Evolutionary conservation across 75 land plant species (phyloP).

Genomic region (Selaginella tamariscina): DNA sequence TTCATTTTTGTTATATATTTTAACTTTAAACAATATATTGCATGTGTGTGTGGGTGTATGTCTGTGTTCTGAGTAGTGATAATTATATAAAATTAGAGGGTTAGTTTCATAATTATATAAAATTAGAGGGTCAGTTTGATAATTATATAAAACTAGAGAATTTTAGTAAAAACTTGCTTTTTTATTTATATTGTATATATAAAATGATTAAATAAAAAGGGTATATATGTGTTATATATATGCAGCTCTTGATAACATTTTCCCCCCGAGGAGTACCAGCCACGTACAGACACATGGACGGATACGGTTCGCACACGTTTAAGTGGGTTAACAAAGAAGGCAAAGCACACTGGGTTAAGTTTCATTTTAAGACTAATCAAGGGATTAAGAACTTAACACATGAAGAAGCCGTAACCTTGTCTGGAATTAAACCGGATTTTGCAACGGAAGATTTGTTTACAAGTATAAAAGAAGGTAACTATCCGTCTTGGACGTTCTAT

Average conservation of each 20-base stretch:
- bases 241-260: conserved; percentile 23
- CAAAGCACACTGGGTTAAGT: conserved; percentile 25
- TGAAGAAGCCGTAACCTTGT: conserved; percentile 16
- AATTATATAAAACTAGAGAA: too few species aligned
- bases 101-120: too few species aligned
- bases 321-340: conserved; percentile 28
- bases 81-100: too few species aligned
- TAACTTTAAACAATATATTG: too few species aligned
- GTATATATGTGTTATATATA: too few species aligned
- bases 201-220: too few species aligned
- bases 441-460: conserved; percentile 19
- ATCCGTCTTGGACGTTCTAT: conserved; percentile 24
- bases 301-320: conserved; percentile 24
- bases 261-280: conserved; percentile 23
- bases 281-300: conserved; percentile 9
- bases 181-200: too few species aligned
- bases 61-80: too few species aligned
- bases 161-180: too few species aligned
- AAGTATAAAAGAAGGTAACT: conserved; percentile 22
- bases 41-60: too few species aligned
- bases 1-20: too few species aligned
- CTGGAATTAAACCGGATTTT: conserved; percentile 23
- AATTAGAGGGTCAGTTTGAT: too few species aligned
- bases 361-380: conserved; percentile 19
- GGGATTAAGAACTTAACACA: conserved; percentile 24